Conservation (phyloP, 2,329 filamentous ascomycete genomes). For the Trichoderma atrobrunneum region DNA sequence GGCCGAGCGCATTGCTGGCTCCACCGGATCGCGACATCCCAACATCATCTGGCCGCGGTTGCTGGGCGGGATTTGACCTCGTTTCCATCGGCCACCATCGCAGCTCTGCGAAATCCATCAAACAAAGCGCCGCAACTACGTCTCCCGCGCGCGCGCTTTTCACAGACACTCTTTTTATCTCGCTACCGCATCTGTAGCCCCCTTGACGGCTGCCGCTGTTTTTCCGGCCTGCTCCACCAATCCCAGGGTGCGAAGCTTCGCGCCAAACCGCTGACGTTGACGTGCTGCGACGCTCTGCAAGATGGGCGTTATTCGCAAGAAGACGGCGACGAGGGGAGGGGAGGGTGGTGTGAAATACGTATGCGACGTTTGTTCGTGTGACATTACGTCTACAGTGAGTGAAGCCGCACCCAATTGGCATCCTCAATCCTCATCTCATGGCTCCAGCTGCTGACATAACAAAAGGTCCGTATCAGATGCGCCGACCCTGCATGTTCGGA, state of each 20-base stretch:
- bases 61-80: neutral
- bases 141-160: conserved; percentile 22
- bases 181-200: neutral
- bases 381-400: conserved; percentile 93
- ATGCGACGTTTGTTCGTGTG: conserved; percentile 93
- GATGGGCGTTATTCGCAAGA: conserved; percentile 97
- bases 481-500: conserved; percentile 80
- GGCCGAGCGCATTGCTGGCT: conserved; percentile 17
- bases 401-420: neutral
- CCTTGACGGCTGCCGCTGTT: conserved; percentile 8
- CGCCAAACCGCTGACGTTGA: conserved; percentile 5
- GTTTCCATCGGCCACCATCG: conserved; percentile 24
- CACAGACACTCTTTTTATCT: conserved; percentile 15
- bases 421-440: neutral
- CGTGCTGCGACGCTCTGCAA: conserved; percentile 1
- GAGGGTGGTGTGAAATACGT: conserved; percentile 94
- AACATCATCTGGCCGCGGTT: conserved; percentile 23
- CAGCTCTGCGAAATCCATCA: conserved; percentile 29
- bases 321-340: conserved; percentile 78
- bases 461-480: conserved; percentile 88
- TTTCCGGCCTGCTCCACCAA: conserved; percentile 17
- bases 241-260: conserved; percentile 15
- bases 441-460: conserved; percentile 19
- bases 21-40: conserved; percentile 19
- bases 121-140: conserved; percentile 27